Base-by-base conservation (phyloP, 2,329 filamentous ascomycete species). In the Herpomyces periplanetae region DNA sequence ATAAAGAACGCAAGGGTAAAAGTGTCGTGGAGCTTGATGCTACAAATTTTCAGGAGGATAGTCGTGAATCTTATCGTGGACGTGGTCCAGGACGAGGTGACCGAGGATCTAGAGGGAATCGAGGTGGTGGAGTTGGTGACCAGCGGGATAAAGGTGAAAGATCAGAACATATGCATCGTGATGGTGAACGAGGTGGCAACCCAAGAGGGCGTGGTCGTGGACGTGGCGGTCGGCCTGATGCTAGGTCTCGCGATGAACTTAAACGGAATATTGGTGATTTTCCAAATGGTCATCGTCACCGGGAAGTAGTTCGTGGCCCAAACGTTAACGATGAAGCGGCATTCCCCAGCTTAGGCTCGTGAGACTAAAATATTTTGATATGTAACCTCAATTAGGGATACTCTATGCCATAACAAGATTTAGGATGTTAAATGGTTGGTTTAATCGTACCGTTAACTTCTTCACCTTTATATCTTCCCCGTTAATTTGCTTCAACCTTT, bases 1-100 rank as follows among this genome's bases (percentile, higher is more conserved):
- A 75, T 48, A 68, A 69, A 37, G 63, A 75, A 49, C 63, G 64
- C 47, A 80, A 80, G 56, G 54, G 64, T 45, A 88, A 88, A 62
- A 56, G 66, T 42, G 43, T 64, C 38, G 40, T 91, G 33, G 69
- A 85, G 35, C 66, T 88, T 28, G 73, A 87, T 42, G 57, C 71
- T 25, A 36, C 45, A 55, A 64, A 37, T 25, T 6, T 5, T 6
- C 17, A 5, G 5, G 35, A 35, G 25, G 30, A 30, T 36, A 69
- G 52, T 39, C 50, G 66, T 31, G 65, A 75, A 46, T 49, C 52
- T 32, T n/a, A n/a, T n/a, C n/a, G n/a, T n/a, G n/a, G n/a, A n/a
- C n/a, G n/a, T n/a, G n/a, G n/a, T n/a, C n/a, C n/a, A n/a, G n/a
- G n/a, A n/a, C n/a, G n/a, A n/a, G n/a, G n/a, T n/a, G n/a, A n/a